Base-by-base conservation (phyloP, 2,329 filamentous ascomycete species). In the Pseudopyricularia javanii region DNA sequence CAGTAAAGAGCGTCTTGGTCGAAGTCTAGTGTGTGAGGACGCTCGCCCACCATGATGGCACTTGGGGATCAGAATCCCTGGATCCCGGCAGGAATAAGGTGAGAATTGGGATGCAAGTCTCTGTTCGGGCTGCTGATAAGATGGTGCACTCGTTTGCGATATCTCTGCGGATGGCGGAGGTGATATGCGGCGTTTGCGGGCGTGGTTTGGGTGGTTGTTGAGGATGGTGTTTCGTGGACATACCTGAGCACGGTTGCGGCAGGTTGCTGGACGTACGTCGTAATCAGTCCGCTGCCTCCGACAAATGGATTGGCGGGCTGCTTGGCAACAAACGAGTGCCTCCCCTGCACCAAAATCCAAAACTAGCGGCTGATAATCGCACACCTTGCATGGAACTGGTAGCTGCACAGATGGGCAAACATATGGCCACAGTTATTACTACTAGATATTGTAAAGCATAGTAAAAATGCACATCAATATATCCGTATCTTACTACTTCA, bases 31-130 rank as follows among this genome's bases (percentile, higher is more conserved):
- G 20, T 20, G 37, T 43, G 37, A 20, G 9, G 22, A 34, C 20
- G 37, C 12, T 45, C 30, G 35, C 69, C 62, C 58, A 74, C 71
- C 71, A 74, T 50, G 32, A 50, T 50, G 32, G 32, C 32, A 17
- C 15, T 22, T n/a, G 48, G 20, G 48, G 17, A 12, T 28, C 11
- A 22, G 48, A 33, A 50, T 24, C 34, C 32, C 48, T 4, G 24
- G 12, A 24, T 28, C n/a, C 37, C 20, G 37, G 37, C 24, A 20
- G 37, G 37, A 43, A 43, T 43, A 20, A 43, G 20, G 37, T 20
- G 37, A 43, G 17, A 20, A 43, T 43, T 20, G 20, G 17, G 20
- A 24, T n/a, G 11, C 7, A 20, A 15, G n/a, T 24, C 24, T 43
- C 17, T 7, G 17, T 20, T 22, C 24, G 4, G 37, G 20, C 24